Percentiles rank a stretch among this genome's conserved stretches.
Evolutionary conservation across 768 basidiomycete species (phyloP).

Genomic region (Dendrothele bispora): DNA sequence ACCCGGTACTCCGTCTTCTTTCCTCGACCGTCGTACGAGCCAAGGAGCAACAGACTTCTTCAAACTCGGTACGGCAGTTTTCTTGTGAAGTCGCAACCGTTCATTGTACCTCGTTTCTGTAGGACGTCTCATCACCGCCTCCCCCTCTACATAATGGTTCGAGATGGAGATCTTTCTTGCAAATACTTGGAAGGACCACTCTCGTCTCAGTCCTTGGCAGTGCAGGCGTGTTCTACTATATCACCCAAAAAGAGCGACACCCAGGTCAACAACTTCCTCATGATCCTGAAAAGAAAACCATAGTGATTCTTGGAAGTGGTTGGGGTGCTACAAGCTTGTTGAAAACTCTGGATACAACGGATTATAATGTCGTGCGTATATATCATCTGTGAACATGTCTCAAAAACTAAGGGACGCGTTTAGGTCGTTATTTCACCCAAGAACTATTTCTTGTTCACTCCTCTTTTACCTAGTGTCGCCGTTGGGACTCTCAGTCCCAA

Average conservation of each 20-base stretch:
- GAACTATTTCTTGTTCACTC: slow-evolving; percentile 98
- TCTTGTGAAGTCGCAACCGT: background rate
- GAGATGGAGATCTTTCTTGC: slow-evolving; percentile 48
- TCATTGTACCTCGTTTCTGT: background rate
- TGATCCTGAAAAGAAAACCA: slow-evolving; percentile 87
- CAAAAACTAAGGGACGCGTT: slow-evolving; percentile 2
- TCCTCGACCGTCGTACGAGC: background rate
- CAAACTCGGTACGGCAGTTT: background rate
- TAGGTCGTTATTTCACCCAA: slow-evolving; percentile 93
- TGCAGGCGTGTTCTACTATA: slow-evolving; percentile 66
- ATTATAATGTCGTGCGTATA: slow-evolving; percentile 88
- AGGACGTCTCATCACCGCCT: background rate
- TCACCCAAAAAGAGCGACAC: slow-evolving; percentile 75
- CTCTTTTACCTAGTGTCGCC: slow-evolving; percentile 93
- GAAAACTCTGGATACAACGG: slow-evolving; percentile 84
- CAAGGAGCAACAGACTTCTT: background rate
- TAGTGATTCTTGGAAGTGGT: slow-evolving; percentile 93
- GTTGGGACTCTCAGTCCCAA: slow-evolving; percentile 87
- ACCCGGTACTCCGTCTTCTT: background rate
- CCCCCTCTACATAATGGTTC: slow-evolving; percentile 31
- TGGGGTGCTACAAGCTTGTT: slow-evolving; percentile 96
- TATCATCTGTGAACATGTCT: background rate
- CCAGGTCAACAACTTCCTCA: slow-evolving; percentile 86
- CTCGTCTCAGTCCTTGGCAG: slow-evolving; percentile 64
- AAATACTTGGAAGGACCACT: slow-evolving; percentile 71